Evolutionary conservation across 352 stramenopile genomes (phyloP), one percentile per base, ranked within the genome.

Genomic region (Phytophthora ramorum): DNA sequence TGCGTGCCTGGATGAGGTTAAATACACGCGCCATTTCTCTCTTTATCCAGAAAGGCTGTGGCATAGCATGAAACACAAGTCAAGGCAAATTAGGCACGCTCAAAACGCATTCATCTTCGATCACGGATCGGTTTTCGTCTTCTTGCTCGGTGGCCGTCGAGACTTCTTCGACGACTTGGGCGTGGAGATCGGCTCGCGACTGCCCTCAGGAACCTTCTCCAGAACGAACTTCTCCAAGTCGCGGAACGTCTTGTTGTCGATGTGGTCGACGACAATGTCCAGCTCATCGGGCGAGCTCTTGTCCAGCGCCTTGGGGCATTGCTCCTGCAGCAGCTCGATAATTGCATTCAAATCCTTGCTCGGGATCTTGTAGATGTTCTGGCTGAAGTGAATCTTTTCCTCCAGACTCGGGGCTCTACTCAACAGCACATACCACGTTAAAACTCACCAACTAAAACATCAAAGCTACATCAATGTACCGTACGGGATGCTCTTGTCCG

Each of bases 301-400:
- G 58, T 96, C 85, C 30, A 97, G 66, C 44, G 85, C 79, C 63
- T 94, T 94, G 7, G 90, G 87, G 28, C 89, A 96, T 37, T 91
- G 85, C 46, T 96, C 85, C 13, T 96, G 79, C 43, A 97, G 76
- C 60, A 94, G 76, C 45, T 93, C 73, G 30, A 97, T 79, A 52
- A 97, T 63, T n/a, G 71, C 71, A 12, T 74, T 76, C 0, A 97
- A 74, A 26, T 97, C 89, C 24, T 93, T 85, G 41, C 59, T 69
- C 19, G 81, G 58, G 20, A 97, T 63, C 71, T 95, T 93, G 83
- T 96, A 97, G 44, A 97, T 93, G 75, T 94, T 92, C 49, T 96
- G 88, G 60, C 89, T 94, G 47, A 97, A 93, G 43, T 79, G 60
- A 30, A 96, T 90, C 71, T 95, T 95, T 51, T 93, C 87, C 41